Evolutionary conservation across 164 flowering plant genomes (phyloP).

Genomic region (Liriodendron chinense): DNA sequence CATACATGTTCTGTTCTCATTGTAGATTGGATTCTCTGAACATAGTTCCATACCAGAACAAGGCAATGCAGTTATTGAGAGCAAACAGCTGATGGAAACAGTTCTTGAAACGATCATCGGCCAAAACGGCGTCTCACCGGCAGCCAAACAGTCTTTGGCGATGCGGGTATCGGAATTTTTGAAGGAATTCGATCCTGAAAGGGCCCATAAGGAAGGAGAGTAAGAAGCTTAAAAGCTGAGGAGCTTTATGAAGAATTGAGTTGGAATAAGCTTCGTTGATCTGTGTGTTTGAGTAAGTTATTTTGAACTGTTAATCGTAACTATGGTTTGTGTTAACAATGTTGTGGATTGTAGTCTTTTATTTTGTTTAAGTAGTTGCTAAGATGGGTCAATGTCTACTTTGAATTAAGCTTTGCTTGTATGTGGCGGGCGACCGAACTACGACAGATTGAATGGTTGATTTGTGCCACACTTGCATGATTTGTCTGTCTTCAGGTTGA

Average conservation of each 20-base stretch:
- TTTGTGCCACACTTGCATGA: too few species aligned
- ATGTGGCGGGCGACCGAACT: too few species aligned
- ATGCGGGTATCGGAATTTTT: slow-evolving; percentile 21
- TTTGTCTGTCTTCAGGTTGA: too few species aligned
- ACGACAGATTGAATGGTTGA: too few species aligned
- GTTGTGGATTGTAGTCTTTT: too few species aligned
- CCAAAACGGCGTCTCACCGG: slow-evolving; percentile 66
- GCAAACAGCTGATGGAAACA: slow-evolving; percentile 53
- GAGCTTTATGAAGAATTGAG: neutral
- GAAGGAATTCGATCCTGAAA: slow-evolving; percentile 4
- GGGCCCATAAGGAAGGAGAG: neutral
- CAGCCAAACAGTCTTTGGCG: slow-evolving; percentile 48
- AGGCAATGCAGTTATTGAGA: slow-evolving; percentile 52
- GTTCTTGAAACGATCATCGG: slow-evolving; percentile 77
- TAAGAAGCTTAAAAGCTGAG: neutral
- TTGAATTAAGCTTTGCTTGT: too few species aligned
- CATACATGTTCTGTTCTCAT: neutral
- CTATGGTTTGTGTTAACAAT: too few species aligned
- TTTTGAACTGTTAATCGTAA: too few species aligned
- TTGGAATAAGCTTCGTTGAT: neutral
- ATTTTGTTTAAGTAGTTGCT: too few species aligned
- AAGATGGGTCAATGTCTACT: too few species aligned
- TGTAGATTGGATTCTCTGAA: slow-evolving; percentile 62
- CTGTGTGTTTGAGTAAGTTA: neutral
- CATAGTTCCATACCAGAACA: slow-evolving; percentile 46